Percentiles rank a stretch among this genome's conserved stretches.
Evolutionary conservation across 2,329 filamentous ascomycete species (phyloP).

Genomic region (Paracoccidioides brasiliensis): DNA sequence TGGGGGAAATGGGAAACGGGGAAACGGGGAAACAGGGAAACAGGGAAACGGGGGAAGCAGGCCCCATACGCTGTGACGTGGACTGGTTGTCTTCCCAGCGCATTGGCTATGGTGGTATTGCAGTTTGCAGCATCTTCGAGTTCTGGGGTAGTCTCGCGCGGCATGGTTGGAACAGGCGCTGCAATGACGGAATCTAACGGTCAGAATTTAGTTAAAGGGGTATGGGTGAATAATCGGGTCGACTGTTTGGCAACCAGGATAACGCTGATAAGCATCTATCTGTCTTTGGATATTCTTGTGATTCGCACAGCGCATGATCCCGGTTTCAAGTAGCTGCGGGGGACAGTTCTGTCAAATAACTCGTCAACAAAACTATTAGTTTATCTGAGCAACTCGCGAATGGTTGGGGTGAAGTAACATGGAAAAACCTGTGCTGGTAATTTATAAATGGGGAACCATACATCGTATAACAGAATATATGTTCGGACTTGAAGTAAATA

Average conservation of each 20-base stretch:
- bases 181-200: neutral
- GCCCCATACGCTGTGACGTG: slow-evolving; percentile 36
- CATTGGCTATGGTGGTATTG: slow-evolving; percentile 42
- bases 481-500: too few species aligned
- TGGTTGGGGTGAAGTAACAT: too few species aligned
- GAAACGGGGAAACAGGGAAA: too few species aligned
- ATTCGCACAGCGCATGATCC: too few species aligned
- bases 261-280: neutral
- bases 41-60: too few species aligned
- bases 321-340: neutral
- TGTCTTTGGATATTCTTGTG: neutral
- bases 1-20: neutral
- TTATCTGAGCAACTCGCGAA: too few species aligned
- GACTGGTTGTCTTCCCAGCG: slow-evolving; percentile 37
- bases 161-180: slow-evolving; percentile 14
- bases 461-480: too few species aligned
- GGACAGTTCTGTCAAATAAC: neutral
- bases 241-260: neutral
- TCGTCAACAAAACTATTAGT: too few species aligned
- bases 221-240: neutral
- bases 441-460: too few species aligned
- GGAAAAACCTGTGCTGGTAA: too few species aligned
- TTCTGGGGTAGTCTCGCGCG: slow-evolving; percentile 8
- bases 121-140: slow-evolving; percentile 14
- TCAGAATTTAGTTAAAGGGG: neutral